Conservation (phyloP, 768 basidiomycete species). For the Leucocoprinus leucothites region DNA sequence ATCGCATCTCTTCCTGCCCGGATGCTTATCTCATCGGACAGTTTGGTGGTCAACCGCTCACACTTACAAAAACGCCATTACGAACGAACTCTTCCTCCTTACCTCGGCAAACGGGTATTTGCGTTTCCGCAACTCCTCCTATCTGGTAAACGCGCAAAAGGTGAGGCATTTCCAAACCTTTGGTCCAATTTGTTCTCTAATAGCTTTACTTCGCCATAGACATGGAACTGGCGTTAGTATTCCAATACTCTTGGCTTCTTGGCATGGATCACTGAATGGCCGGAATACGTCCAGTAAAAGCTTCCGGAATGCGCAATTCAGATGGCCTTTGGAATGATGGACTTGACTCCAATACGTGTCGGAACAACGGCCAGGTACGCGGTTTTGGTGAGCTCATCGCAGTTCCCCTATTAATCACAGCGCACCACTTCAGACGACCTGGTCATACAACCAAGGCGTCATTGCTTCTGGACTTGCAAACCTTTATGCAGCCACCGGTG, state of each 20-base stretch:
- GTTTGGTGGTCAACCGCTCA: constrained; percentile 58
- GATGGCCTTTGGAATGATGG: constrained; percentile 45
- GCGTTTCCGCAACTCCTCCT: constrained; percentile 32
- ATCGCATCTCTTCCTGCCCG: neutral
- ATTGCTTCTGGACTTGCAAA: constrained; percentile 51
- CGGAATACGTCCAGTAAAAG: constrained; percentile 26
- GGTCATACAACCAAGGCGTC: constrained; percentile 62
- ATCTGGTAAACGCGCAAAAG: constrained; percentile 47
- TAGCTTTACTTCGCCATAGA: constrained; percentile 15
- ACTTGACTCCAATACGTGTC: constrained; percentile 30
- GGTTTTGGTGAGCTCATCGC: neutral
- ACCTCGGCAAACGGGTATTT: constrained; percentile 47
- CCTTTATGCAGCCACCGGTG: constrained; percentile 37
- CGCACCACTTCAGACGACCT: constrained; percentile 38
- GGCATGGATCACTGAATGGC: neutral
- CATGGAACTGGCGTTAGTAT: constrained; percentile 35
- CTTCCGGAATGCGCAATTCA: constrained; percentile 44
- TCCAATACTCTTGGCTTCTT: neutral
- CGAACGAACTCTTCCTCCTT: constrained; percentile 54
- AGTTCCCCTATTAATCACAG: neutral
- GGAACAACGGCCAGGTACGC: constrained; percentile 42
- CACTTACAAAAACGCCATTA: constrained; percentile 59
- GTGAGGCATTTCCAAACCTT: constrained; percentile 19
- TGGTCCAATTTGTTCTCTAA: neutral
- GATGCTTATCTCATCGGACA: constrained; percentile 14